Base-by-base conservation (phyloP, 306 rosid genomes). In the Carpinus fangiana region DNA sequence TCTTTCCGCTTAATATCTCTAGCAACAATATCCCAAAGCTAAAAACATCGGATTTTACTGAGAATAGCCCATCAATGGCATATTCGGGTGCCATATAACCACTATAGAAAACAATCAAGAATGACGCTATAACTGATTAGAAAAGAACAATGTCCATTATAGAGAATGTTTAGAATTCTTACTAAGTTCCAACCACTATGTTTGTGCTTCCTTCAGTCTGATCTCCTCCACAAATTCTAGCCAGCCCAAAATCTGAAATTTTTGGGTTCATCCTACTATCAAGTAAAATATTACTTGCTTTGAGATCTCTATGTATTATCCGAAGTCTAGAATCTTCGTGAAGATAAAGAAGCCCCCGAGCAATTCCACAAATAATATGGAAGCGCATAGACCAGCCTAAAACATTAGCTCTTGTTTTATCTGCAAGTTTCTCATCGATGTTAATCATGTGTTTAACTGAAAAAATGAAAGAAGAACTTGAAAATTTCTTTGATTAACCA, bases 61-160 rank as follows among this genome's bases (percentile, higher is more conserved):
- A 91, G 72, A 89, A 89, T 45, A 62, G 74, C 3, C 93, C 96
- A 0, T 82, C 85, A 5, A 78, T 41, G 1, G 89, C 93, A 38
- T 82, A 90, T 47, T 90, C 91, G 0, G 96, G 90, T 67, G 91
- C 86, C 84, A 90, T 88, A 54, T 89, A 91, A 14, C 93, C 91
- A 67, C 96, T 91, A 76, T 31, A 79, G 54, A 13, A n/a, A 1
- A 57, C 67, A 1, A 20, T 46, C n/a, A 53, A 2, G 18, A 46
- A 23, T 13, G 8, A 18, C 16, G 1, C 45, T 48, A 45, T 3
- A 5, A 17, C 60, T 5, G 17, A 70, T 62, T 43, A 43, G 48
- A 12, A 48, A 72, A 11, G 36, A 59, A 73, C 48, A 68, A 5
- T 4, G 8, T 5, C 7, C 0, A 0, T 41, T 7, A 50, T 62